Evolutionary conservation across 2,329 filamentous ascomycete species (phyloP).

Genomic region (Lasiodiplodia theobromae): DNA sequence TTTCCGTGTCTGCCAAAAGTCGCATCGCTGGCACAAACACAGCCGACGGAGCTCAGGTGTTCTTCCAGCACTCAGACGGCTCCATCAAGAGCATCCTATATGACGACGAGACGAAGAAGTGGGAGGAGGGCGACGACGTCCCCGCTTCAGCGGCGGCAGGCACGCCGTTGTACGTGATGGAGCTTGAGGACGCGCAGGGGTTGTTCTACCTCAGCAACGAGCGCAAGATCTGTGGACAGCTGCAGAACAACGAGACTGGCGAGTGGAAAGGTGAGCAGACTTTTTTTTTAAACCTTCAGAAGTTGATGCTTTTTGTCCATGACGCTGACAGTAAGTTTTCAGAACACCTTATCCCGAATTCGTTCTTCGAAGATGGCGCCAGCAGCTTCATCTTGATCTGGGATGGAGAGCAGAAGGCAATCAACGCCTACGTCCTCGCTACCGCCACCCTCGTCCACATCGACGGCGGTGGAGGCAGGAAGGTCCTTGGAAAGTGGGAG

Average conservation of each 20-base stretch:
- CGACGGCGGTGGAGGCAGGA: neutral
- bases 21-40: neutral
- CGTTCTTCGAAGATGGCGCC: neutral
- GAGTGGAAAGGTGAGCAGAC: neutral
- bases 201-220: neutral
- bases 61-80: neutral
- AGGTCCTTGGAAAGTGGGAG: neutral
- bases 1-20: neutral
- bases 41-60: neutral
- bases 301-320: neutral
- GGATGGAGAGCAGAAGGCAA: neutral
- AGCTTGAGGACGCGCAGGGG: neutral
- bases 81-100: neutral
- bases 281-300: no score
- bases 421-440: neutral
- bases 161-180: neutral
- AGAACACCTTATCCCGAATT: neutral
- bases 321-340: fast-evolving
- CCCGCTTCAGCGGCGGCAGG: neutral
- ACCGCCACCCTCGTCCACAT: neutral
- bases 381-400: neutral
- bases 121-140: neutral
- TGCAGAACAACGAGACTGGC: neutral
- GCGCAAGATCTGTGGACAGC: neutral
- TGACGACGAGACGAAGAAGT: neutral